Percentiles rank a stretch among this genome's conserved stretches.
Evolutionary conservation across 2,329 filamentous ascomycete species (phyloP).

Genomic region (Beauveria pseudobassiana): DNA sequence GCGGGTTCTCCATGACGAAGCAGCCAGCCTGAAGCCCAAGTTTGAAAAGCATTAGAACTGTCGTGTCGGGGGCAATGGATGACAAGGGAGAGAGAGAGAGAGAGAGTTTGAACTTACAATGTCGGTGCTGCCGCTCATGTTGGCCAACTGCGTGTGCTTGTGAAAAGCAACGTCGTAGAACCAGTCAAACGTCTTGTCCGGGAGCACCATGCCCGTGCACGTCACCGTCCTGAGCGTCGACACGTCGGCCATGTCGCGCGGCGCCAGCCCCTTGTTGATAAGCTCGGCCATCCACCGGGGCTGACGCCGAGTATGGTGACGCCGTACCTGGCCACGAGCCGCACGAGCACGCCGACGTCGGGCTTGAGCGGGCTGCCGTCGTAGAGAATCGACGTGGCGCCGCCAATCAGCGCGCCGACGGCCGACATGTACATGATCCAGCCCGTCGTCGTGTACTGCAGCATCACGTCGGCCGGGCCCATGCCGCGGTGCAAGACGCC

Average conservation of each 20-base stretch:
- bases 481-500: slow-evolving; percentile 40
- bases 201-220: slow-evolving; percentile 76
- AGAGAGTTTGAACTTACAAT: slow-evolving; percentile 40
- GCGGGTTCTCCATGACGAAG: slow-evolving; percentile 57
- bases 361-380: slow-evolving; percentile 77
- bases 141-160: slow-evolving; percentile 55
- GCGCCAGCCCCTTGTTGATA: slow-evolving; percentile 54
- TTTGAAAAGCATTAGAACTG: too few species aligned
- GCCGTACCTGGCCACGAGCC: slow-evolving; percentile 52
- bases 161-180: slow-evolving; percentile 67
- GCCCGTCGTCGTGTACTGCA: slow-evolving; percentile 61
- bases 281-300: slow-evolving; percentile 71
- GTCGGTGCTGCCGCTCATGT: slow-evolving; percentile 73
- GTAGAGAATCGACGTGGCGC: slow-evolving; percentile 62
- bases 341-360: slow-evolving; percentile 54
- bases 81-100: neutral
- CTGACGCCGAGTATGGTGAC: slow-evolving; percentile 70
- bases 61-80: too few species aligned
- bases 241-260: slow-evolving; percentile 56
- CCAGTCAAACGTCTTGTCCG: slow-evolving; percentile 73
- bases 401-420: slow-evolving; percentile 51
- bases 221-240: slow-evolving; percentile 53
- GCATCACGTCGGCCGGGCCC: slow-evolving; percentile 30
- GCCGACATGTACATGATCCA: slow-evolving; percentile 83
- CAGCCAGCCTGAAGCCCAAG: slow-evolving; percentile 40